phyloP scores from a whole-genome alignment of 441 rosid genomes.

The Syzygium malaccense region DNA sequence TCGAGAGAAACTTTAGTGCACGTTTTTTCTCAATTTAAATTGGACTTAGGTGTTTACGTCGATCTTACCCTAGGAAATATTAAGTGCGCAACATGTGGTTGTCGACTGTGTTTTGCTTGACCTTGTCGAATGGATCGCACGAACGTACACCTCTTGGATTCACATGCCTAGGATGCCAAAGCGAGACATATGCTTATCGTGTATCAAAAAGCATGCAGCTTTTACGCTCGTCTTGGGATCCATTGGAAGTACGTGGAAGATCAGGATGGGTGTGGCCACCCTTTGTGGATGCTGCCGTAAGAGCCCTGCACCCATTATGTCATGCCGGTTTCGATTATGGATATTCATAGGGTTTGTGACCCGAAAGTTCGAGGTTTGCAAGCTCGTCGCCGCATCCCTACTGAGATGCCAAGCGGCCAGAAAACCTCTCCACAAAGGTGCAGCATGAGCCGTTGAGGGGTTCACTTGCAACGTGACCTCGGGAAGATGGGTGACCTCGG shows the following conservation, averaged over 20 bases:
- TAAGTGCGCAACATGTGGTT: not conserved
- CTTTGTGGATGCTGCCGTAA: not conserved
- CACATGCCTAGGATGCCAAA: not conserved
- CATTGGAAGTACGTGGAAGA: not conserved
- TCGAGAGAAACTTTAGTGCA: not conserved
- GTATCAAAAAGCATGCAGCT: not conserved
- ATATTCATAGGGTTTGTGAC: fast-evolving
- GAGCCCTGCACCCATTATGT: not conserved
- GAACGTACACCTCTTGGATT: not conserved
- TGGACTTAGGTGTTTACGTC: not conserved
- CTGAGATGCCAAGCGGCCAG: not conserved
- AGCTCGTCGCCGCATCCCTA: not conserved
- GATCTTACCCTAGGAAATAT: not conserved
- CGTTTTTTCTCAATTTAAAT: not conserved
- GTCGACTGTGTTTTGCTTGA: not conserved
- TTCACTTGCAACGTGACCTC: not conserved
- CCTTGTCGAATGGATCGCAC: not conserved
- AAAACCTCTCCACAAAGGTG: not conserved
- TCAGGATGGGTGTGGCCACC: not conserved
- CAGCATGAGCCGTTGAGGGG: not conserved
- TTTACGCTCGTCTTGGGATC: not conserved
- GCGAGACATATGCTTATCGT: not conserved
- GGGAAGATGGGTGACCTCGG: fast-evolving
- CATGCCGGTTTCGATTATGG: not conserved
- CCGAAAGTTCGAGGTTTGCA: fast-evolving